Base-by-base conservation (phyloP, 441 rosid species). In the Monsonia emarginata region DNA sequence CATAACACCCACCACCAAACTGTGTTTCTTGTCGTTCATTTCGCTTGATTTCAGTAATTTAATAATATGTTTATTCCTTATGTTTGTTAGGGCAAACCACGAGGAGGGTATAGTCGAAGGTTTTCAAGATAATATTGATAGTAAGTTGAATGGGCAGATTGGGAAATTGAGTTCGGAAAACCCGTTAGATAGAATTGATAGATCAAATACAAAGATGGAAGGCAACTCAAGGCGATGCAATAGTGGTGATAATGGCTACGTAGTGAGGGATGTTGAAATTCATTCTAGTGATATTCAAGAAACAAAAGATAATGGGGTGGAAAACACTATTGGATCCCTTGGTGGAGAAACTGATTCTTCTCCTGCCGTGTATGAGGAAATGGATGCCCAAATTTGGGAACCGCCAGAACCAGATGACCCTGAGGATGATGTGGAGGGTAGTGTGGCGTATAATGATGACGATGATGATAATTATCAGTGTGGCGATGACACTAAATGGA, bases 331-430 rank as follows among this genome's bases (percentile, higher is more conserved):
- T 34, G 74, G 64, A 61, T 44, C 73, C 34, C 60, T 69, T 54
- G 74, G 77, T 74, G 78, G 71, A 38, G 73, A 40, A 63, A 77
- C 67, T 64, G 81, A 75, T 62, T 52, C 27, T 78, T 79, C 76
- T 61, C 34, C 7, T 32, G 69, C 63, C 48, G 69, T 32, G 61
- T 73, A 63, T 52, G 70, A 73, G 68, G 86, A 78, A 61, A 70
- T 67, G 68, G 83, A 80, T 69, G 60, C 65, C 4, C 65, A 57
- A n/a, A 65, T 84, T 63, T 91, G 97, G 99, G 96, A 88, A 36
- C 90, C 97, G 30, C 99, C 99, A 3, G 96, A 89, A 78, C 80
- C 96, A 36, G 92, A 86, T 66, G 85, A 82, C 46, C 81, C 82
- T 0, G 90, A 81, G 67, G 89, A 84, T 77, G 90, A 88, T 38